Evolutionary conservation across 106 monocot species (phyloP), one percentile per base, ranked within the genome.

Genomic region (Hemerocallis citrina): DNA sequence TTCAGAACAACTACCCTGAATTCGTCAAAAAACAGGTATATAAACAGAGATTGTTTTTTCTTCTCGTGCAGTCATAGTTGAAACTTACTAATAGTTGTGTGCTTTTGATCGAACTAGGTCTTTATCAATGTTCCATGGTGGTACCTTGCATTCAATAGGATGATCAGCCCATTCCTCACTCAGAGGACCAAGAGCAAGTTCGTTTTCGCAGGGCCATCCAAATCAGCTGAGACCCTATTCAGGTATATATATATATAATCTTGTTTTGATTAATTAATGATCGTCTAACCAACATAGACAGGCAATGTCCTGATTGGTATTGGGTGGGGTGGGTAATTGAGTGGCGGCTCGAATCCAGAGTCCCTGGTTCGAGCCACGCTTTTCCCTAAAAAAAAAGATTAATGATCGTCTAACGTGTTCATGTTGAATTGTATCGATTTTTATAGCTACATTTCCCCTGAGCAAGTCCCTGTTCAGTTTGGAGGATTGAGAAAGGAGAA

Each of bases 141-240:
- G 85, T 85, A 76, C 44, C 62, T 80, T 27, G 79, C 85, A 7
- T 79, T 66, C 79, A 75, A 76, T 65, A 41, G 59, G 66, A 70
- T 85, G 76, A 85, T 85, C 59, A 73, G 76, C 42, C 75, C 79
- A 14, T 76, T 85, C 69, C 48, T 85, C 47, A 76, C 85, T 3
- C 85, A 73, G 57, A 85, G 85, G 61, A 76, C 52, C 52, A 85
- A 80, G 85, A 85, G 85, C 85, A 85, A 85, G 85, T 85, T 85
- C 32, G 72, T 73, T 40, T 85, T 70, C 10, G 72, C 79, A 4
- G 73, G 85, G 17, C 75, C 72, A 16, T 72, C 79, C 29, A 79
- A 70, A 69, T 72, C 75, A 15, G 58, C 72, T 19, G 84, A 79
- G 10, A 69, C 69, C 13, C 61, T 84, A 37, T 75, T 84, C 72